These are phyloP conservation scores for Elaphomyces granulatus DNA, from an alignment of 495 filamentous ascomycete species.

Conservation along the genomic window DNA sequence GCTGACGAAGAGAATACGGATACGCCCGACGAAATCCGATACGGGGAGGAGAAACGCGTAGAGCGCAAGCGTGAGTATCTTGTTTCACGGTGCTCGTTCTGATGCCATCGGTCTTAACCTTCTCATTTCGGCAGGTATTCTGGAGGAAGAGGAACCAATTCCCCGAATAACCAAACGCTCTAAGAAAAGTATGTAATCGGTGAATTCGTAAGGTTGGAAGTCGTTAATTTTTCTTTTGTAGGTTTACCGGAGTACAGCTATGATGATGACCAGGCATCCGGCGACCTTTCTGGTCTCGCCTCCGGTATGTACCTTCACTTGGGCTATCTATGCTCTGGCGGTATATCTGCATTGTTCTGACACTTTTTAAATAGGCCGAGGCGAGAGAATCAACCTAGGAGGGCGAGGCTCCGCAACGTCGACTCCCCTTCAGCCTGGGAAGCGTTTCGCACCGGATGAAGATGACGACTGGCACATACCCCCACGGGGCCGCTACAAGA, in stretches of 20 bases:
- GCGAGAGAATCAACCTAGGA: constrained; percentile 7
- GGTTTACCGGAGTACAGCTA: constrained; percentile 18
- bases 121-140: constrained; percentile 25
- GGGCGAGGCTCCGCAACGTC: constrained; percentile 25
- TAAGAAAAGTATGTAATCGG: constrained; percentile 32
- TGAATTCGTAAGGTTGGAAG: not conserved
- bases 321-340: not conserved
- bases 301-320: constrained; percentile 6
- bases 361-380: constrained; percentile 8
- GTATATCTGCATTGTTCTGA: not conserved
- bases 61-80: constrained; percentile 59
- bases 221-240: not conserved
- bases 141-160: constrained; percentile 49
- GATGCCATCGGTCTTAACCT: constrained; percentile 3
- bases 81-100: not conserved
- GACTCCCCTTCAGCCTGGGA: constrained; percentile 27
- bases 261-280: constrained; percentile 26
- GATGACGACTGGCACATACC: constrained; percentile 23
- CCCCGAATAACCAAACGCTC: constrained; percentile 41
- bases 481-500: constrained; percentile 23
- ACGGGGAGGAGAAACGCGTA: constrained; percentile 69
- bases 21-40: constrained; percentile 67
- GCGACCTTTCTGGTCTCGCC: constrained; percentile 19
- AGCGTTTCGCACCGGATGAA: constrained; percentile 22
- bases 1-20: constrained; percentile 82